These are phyloP conservation scores for Polytolypa hystricis DNA, from an alignment of 2,329 filamentous ascomycete genomes.

Conservation along the genomic window DNA sequence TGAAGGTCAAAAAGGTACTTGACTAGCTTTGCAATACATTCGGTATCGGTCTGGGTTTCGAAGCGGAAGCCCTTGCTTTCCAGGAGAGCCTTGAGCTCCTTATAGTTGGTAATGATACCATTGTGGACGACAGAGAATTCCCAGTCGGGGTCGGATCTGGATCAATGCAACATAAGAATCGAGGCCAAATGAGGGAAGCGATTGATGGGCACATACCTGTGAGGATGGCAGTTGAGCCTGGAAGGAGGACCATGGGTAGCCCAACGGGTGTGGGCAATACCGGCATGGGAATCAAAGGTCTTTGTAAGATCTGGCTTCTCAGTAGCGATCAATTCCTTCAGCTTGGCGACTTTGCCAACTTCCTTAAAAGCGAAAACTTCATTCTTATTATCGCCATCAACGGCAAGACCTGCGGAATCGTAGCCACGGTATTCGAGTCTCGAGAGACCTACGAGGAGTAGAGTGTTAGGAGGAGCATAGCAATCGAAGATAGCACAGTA, in stretches of 20 bases:
- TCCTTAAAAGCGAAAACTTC: slow-evolving; percentile 97
- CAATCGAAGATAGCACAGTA: slow-evolving; percentile 16
- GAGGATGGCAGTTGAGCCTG: slow-evolving; percentile 92
- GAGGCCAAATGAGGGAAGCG: background rate
- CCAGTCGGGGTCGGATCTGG: slow-evolving; percentile 83
- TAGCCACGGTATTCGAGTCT: slow-evolving; percentile 98
- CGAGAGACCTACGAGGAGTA: slow-evolving; percentile 57
- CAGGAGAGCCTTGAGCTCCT: slow-evolving; percentile 91
- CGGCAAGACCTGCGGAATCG: slow-evolving; percentile 88
- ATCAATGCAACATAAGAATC: background rate
- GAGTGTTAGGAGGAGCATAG: background rate
- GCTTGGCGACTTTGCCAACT: slow-evolving; percentile 96
- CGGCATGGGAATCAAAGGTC: slow-evolving; percentile 94
- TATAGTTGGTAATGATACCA: slow-evolving; percentile 99
- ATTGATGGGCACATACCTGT: slow-evolving; percentile 56
- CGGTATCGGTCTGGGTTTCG: slow-evolving; percentile 98
- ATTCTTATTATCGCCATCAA: slow-evolving; percentile 98
- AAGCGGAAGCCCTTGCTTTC: slow-evolving; percentile 94
- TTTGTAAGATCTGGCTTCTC: slow-evolving; percentile 76
- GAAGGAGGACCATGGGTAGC: slow-evolving; percentile 94
- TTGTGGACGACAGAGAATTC: slow-evolving; percentile 98
- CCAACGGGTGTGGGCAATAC: slow-evolving; percentile 98
- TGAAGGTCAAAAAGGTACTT: slow-evolving; percentile 97
- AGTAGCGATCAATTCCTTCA: slow-evolving; percentile 84
- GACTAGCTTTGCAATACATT: slow-evolving; percentile 97